Evolutionary conservation across 192 early-diverging fungal species (phyloP), one percentile per base, ranked within the genome.

Genomic region (Linnemannia schmuckeri): DNA sequence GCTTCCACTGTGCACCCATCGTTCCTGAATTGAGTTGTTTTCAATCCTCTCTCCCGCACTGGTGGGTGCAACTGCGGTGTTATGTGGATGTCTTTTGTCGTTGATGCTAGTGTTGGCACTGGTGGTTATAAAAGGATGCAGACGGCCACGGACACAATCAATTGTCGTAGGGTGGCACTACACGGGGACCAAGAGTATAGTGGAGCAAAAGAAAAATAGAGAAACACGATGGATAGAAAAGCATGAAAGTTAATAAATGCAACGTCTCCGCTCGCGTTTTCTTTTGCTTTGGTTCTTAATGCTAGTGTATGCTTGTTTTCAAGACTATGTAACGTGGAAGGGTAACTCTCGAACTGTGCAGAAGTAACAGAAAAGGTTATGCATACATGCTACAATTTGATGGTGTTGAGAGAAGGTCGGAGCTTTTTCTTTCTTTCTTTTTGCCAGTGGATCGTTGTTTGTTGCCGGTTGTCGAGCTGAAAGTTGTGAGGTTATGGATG

Each of bases 1-100:
- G 90, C 89, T 96, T 95, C 96, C 96, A 96, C 46, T 94, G 92
- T n/a, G 94, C 90, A 38, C 89, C 82, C 79, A 88, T 90, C 44
- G 87, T 70, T 30, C 61, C 61, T 33, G 61, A 35, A 15, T 13
- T 33, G 1, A 4, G 4, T 52, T 22, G 47, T 6, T 52, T 22
- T 52, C 49, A 52, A 22, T 49, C 42, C 42, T 44, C 42, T 10
- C 42, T 37, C 3, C 42, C 42, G 17, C 15, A 49, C 15, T 49
- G 47, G 17, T 18, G 1, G 4, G 47, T 49, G 47, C 47, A 49
- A 44, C 8, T 9, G 42, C 12, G 12, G 10, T 46, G 15, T 5
- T 52, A 22, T 52, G 49, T 18, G 1, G 20, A 18, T 52, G 49
- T 52, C 47, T 49, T 4, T 49, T 52, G 18, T 5, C 17, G 49